Evolutionary conservation across 257 asterid species (phyloP), one percentile per base, ranked within the genome.

Genomic region (Euphrasia confusa): DNA sequence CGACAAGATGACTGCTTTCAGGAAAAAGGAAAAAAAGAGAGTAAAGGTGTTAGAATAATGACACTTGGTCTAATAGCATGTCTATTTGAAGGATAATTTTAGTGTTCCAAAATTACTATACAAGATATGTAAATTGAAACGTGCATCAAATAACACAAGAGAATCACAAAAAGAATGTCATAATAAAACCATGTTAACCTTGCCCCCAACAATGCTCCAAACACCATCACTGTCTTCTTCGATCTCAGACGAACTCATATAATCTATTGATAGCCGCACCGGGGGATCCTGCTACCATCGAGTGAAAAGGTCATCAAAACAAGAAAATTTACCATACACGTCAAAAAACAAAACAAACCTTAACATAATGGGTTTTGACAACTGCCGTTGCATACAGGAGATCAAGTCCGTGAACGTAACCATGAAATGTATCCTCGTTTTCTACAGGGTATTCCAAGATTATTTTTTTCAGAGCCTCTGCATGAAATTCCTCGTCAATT

Each of bases 191-290:
- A 58, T 28, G 60, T 69, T 47, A 73, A 87, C 96, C 96, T 85
- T 90, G 68, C 96, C 96, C 65, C 97, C 96, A 42, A 90, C 94
- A 76, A 87, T 83, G 90, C 81, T 79, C 96, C 93, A 90, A 18
- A 78, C 89, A 54, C 97, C 97, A 79, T 81, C 89, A 61, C 67
- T 59, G 61, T 88, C 96, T 71, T 87, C 97, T 63, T 90, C 95
- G 37, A 87, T 79, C 64, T 88, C 95, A 24, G 84, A 76, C 61
- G 84, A 68, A 68, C 86, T 76, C 55, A 93, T 80, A 79, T 67
- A 71, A 66, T 87, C 95, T 62, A 88, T 76, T 40, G 72, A 78
- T 63, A 90, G 81, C 68, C 65, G 78, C 53, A 87, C 26, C 0
- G 97, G 97, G 17, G 91, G 81, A 62, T 81, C 82, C 97, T 90